Percentiles rank a stretch among this genome's conserved stretches.
Evolutionary conservation across 306 rosid species (phyloP).

Genomic region (Quercus cerris): DNA sequence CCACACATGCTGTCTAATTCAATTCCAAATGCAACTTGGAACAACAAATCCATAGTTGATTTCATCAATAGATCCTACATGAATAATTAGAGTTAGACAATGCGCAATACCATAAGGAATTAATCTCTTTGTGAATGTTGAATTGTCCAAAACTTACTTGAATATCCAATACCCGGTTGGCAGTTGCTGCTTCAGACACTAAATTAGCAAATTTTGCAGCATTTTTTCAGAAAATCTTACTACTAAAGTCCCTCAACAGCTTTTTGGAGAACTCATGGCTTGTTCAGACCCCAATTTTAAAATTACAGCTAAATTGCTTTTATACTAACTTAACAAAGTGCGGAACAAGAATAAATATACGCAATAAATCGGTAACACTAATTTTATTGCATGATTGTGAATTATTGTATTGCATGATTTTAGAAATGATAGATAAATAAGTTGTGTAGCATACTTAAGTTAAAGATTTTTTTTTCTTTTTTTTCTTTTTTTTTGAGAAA

Average conservation of each 20-base stretch:
- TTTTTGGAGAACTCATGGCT: conserved; percentile 77
- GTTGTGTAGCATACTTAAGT: too few species aligned
- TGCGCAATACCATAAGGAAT: neutral
- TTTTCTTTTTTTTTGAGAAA: too few species aligned
- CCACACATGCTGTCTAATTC: conserved; percentile 81
- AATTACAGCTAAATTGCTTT: too few species aligned
- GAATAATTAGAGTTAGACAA: neutral
- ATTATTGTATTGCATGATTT: too few species aligned
- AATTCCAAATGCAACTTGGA: conserved; percentile 74
- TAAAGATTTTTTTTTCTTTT: too few species aligned
- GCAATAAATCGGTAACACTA: too few species aligned
- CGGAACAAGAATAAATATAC: too few species aligned
- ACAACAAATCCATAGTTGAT: conserved; percentile 62
- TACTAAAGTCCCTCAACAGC: conserved; percentile 59
- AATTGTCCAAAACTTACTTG: conserved; percentile 45
- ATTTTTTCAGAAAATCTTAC: conserved; percentile 49
- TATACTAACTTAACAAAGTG: too few species aligned
- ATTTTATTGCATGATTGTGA: too few species aligned
- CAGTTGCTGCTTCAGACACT: conserved; percentile 49
- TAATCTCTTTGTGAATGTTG: neutral
- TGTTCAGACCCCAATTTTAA: neutral
- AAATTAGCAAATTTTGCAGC: conserved; percentile 56
- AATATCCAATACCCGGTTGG: conserved; percentile 43
- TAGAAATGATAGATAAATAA: too few species aligned
- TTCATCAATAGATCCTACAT: conserved; percentile 59